Evolutionary conservation across 805 yeast species (phyloP), one percentile per base, ranked within the genome.

Genomic region (Kregervanrija delftensis): DNA sequence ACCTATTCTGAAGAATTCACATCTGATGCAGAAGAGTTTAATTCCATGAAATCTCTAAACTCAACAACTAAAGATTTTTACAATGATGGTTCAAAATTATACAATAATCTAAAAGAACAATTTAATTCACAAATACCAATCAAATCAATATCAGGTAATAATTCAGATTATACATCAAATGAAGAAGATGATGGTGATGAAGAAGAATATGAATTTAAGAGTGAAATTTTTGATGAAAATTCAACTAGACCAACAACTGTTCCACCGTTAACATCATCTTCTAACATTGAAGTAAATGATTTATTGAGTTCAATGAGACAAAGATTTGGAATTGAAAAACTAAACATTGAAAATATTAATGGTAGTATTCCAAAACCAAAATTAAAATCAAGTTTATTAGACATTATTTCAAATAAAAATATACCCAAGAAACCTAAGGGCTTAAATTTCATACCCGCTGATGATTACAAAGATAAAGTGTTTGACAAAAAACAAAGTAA

Each of bases 371-470:
- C 33, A 22, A 22, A 22, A 22, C 28, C 28, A 22, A 22, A 22
- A 22, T 22, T 22, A 22, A 22, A 22, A 22, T 22, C 28, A 4
- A 22, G 8, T 22, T 22, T 22, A 22, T 8, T 22, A 5, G 28
- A 22, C 28, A 22, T 22, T 22, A 6, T 22, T 22, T 22, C 28
- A 22, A 22, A 22, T 22, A 38, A 12, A 14, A n/a, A 28, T 34
- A 14, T 37, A 5, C 28, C 36, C 11, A 43, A 37, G 15, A 51
- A 47, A 30, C 56, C 49, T n/a, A 54, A 47, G 15, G 58, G 60
- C 11, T 40, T 63, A 37, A 60, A 57, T 13, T 63, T 63, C 39
- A 63, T 63, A 6, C 48, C 65, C 8, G 66, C 61, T 11, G 60
- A 55, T 16, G 59, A 60, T 5, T 63, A 59, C 46, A 60, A 52